Percentiles rank a stretch among this genome's conserved stretches.
Evolutionary conservation across 1,139 yeast genomes (phyloP).

Genomic region (Geotrichum aggregatum): DNA sequence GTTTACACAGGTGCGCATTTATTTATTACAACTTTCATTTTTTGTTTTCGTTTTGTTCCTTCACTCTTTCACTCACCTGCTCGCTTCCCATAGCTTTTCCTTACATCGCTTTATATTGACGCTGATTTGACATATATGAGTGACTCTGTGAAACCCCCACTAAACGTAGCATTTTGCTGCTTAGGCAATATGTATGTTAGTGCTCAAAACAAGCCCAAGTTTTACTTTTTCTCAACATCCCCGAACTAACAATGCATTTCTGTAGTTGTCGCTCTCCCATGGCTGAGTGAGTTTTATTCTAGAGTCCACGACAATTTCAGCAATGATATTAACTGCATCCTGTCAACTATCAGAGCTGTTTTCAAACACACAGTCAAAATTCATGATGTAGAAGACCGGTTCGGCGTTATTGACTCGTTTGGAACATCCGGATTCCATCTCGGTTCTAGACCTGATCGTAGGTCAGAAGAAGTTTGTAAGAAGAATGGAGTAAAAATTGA

Average conservation of each 20-base stretch:
- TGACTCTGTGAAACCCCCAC: slow-evolving; percentile 28
- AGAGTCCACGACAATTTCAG: neutral
- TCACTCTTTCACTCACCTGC: neutral
- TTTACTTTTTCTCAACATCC: neutral
- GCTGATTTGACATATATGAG: slow-evolving; percentile 24
- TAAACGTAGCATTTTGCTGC: slow-evolving; percentile 81
- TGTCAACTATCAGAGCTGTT: slow-evolving; percentile 49
- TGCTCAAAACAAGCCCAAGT: too few relatives aligned
- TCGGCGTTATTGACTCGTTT: slow-evolving; percentile 69
- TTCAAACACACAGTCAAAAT: slow-evolving; percentile 61
- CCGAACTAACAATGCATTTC: slow-evolving; percentile 14
- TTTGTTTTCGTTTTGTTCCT: neutral
- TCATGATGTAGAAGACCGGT: slow-evolving; percentile 42
- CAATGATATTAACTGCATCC: neutral
- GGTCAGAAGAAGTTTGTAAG: slow-evolving; percentile 66
- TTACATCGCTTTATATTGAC: neutral
- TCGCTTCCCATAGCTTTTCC: neutral
- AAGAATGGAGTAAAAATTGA: slow-evolving; percentile 69
- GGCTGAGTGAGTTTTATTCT: slow-evolving; percentile 62
- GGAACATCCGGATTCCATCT: slow-evolving; percentile 84
- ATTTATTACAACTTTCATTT: too few relatives aligned
- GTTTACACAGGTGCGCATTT: too few relatives aligned
- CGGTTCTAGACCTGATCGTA: slow-evolving; percentile 75
- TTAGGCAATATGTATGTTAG: slow-evolving; percentile 75
- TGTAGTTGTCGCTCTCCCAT: slow-evolving; percentile 87